Evolutionary conservation across 192 early-diverging fungal genomes (phyloP).

Genomic region (Geranomyces michiganensis): DNA sequence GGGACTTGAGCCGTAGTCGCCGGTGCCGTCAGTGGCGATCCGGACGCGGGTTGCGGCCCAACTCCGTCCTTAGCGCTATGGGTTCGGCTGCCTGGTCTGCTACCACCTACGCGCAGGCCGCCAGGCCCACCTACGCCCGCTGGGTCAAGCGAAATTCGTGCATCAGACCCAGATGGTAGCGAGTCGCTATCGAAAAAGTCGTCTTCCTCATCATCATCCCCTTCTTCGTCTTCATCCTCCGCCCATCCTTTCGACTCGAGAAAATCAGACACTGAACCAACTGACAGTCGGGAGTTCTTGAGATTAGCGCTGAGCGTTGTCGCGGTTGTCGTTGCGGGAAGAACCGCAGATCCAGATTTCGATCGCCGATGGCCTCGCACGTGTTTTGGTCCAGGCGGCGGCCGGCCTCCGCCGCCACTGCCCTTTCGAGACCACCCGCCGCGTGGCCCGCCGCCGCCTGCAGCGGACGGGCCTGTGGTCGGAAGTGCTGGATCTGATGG

Average conservation of each 20-base stretch:
- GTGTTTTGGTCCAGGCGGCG: too few species aligned
- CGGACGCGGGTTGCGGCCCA: background rate
- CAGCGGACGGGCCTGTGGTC: too few species aligned
- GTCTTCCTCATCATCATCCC: conserved; percentile 16
- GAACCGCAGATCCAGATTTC: conserved; percentile 28
- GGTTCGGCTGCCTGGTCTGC: background rate
- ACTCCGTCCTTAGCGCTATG: background rate
- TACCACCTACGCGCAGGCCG: background rate
- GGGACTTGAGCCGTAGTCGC: background rate
- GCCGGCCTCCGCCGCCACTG: too few species aligned
- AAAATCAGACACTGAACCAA: conserved; percentile 21
- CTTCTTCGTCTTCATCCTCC: background rate
- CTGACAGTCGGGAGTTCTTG: conserved; percentile 11
- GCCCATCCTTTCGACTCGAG: conserved; percentile 23
- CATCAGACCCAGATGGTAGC: background rate
- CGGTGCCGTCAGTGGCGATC: background rate
- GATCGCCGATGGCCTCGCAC: conserved; percentile 24
- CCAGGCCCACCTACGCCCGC: background rate
- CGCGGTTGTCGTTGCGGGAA: background rate
- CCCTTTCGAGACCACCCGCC: too few species aligned
- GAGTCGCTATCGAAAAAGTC: background rate
- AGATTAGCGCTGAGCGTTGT: background rate
- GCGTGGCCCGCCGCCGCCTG: too few species aligned
- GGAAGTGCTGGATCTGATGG: too few species aligned
- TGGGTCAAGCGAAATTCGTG: background rate